Evolutionary conservation across 2,329 filamentous ascomycete species (phyloP).

Genomic region (Teratosphaeria nubilosa): DNA sequence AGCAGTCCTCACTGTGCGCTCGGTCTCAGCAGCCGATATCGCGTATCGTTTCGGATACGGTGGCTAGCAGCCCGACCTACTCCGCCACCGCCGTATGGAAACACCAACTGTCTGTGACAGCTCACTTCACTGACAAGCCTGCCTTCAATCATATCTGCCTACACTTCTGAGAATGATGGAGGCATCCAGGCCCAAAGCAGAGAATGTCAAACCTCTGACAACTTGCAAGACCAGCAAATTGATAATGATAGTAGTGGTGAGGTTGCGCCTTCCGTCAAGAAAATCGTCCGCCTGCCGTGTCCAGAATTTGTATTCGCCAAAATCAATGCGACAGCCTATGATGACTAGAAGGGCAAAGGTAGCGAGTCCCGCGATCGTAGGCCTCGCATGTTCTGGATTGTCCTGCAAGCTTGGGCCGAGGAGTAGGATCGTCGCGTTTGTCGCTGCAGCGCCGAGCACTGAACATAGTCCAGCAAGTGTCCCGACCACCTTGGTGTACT

Average conservation of each 20-base stretch:
- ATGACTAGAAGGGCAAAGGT: not conserved
- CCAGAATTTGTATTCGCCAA: not conserved
- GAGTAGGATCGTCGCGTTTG: not conserved
- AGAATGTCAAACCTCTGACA: not conserved
- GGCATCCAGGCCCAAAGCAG: not conserved
- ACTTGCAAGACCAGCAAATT: not conserved
- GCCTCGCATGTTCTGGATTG: not conserved
- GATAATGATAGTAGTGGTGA: not conserved
- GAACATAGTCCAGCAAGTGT: not conserved
- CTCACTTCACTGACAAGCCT: not conserved
- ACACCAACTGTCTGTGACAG: no score
- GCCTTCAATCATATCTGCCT: not conserved
- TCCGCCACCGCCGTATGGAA: no score
- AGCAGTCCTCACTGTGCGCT: not conserved
- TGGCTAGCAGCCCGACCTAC: no score
- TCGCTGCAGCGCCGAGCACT: not conserved
- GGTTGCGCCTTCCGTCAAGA: not conserved
- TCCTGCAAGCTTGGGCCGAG: not conserved
- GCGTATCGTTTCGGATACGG: no score
- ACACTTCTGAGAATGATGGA: not conserved
- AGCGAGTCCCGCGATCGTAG: not conserved
- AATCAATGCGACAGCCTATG: not conserved
- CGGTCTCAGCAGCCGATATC: no score
- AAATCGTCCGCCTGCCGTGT: not conserved
- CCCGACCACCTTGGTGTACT: not conserved